A percentile compares a stretch with the other conserved stretches of the same genome.
Evolutionary conservation across 495 filamentous ascomycete genomes (phyloP).

Genomic region (Haplographium delicatum): DNA sequence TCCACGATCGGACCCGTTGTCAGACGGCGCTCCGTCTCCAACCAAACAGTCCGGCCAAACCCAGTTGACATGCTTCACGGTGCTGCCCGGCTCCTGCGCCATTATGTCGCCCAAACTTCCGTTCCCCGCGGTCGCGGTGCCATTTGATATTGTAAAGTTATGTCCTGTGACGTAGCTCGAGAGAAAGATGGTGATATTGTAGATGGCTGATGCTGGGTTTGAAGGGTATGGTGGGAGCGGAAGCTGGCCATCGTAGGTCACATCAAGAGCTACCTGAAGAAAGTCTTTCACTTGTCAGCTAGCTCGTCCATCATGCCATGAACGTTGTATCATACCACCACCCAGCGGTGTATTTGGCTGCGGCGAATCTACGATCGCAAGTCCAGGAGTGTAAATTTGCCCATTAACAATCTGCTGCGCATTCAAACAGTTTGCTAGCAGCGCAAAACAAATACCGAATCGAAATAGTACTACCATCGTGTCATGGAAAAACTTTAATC

Average conservation of each 20-base stretch:
- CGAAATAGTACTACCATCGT: conserved; percentile 12
- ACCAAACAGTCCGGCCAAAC: conserved; percentile 60
- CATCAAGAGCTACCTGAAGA: conserved; percentile 61
- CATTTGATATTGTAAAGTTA: conserved; percentile 67
- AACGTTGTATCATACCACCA: conserved; percentile 57
- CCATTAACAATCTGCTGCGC: conserved; percentile 43
- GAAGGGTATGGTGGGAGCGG: conserved; percentile 48
- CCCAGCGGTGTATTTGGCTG: conserved; percentile 63
- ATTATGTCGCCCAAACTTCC: conserved; percentile 57
- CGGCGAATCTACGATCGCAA: conserved; percentile 57
- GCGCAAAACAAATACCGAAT: conserved; percentile 15
- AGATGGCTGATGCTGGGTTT: conserved; percentile 46
- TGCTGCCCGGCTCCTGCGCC: conserved; percentile 53
- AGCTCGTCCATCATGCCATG: too few relatives aligned
- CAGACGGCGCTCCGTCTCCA: conserved; percentile 39
- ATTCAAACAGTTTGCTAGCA: conserved; percentile 14
- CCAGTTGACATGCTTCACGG: conserved; percentile 68
- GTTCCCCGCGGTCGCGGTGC: conserved; percentile 47
- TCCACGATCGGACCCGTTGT: conserved; percentile 37
- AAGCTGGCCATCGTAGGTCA: conserved; percentile 58
- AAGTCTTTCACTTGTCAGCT: conserved; percentile 36
- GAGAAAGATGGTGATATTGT: conserved; percentile 62
- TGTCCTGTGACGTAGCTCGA: conserved; percentile 52
- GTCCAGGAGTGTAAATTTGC: conserved; percentile 59
- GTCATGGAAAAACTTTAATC: not conserved